phyloP scores from a whole-genome alignment of 345 rosid genomes.

The Eucalyptus cloeziana region DNA sequence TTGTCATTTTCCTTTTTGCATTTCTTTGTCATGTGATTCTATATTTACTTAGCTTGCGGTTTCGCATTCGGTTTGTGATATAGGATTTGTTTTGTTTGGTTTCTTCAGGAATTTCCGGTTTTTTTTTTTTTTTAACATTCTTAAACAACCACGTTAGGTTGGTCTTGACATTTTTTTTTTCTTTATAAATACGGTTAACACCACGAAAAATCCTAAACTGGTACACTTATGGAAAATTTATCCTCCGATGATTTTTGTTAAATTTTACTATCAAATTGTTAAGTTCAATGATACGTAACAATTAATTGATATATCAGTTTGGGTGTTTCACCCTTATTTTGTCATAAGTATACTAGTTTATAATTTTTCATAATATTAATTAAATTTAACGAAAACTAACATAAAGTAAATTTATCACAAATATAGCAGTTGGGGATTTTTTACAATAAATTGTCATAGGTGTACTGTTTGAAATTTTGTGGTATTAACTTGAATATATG shows the following conservation, averaged over 20 bases:
- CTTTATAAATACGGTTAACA: too few species aligned
- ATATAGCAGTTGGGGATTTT: accelerated
- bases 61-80: not conserved
- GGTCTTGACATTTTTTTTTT: too few species aligned
- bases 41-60: not conserved
- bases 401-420: accelerated
- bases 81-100: not conserved
- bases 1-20: not conserved
- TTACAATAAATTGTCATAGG: too few species aligned
- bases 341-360: accelerated
- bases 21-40: not conserved
- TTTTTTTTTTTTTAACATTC: not conserved
- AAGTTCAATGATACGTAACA: accelerated
- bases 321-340: too few species aligned
- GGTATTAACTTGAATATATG: not conserved
- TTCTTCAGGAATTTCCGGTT: not conserved
- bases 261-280: accelerated
- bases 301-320: too few species aligned
- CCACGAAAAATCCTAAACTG: accelerated
- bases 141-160: not conserved
- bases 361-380: too few species aligned
- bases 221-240: accelerated
- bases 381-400: accelerated
- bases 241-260: accelerated
- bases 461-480: accelerated